phyloP scores from a whole-genome alignment of 163 green algal species.

The Volvox carteri region DNA sequence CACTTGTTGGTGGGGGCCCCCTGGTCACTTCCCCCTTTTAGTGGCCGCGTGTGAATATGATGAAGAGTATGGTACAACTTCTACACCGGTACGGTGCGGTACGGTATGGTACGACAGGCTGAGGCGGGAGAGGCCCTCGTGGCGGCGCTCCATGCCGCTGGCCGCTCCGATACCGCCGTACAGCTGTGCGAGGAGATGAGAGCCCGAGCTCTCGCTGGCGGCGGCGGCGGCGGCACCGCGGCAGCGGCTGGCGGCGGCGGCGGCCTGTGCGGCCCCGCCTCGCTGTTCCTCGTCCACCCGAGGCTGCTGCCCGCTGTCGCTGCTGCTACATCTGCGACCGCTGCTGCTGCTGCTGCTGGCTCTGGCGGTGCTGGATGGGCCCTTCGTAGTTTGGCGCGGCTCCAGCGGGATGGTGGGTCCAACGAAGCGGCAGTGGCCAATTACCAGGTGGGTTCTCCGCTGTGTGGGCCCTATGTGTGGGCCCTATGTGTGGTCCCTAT shows the following conservation, averaged over 20 bases:
- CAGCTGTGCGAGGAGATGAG: constrained; percentile 70
- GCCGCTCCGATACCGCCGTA: constrained; percentile 57
- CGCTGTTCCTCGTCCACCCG: constrained; percentile 43
- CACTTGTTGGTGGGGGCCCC: too few species aligned
- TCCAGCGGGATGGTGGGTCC: constrained; percentile 60
- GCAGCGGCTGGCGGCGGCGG: not conserved
- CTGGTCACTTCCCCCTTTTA: too few species aligned
- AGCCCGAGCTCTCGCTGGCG: not conserved
- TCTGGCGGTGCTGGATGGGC: constrained; percentile 60
- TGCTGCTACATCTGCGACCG: not conserved
- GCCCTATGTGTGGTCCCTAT: not conserved
- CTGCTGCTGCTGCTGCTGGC: not conserved
- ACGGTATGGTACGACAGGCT: not conserved
- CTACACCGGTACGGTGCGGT: too few species aligned
- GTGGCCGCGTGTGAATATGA: too few species aligned
- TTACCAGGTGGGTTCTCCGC: constrained; percentile 73
- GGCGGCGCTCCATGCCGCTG: constrained; percentile 53
- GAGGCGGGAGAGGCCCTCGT: constrained; percentile 59
- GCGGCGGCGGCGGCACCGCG: not conserved
- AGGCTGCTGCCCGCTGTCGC: not conserved
- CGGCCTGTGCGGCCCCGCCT: constrained; percentile 22
- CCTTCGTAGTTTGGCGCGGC: constrained; percentile 57
- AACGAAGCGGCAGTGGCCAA: constrained; percentile 66
- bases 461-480: too few species aligned
- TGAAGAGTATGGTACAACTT: too few species aligned